Conservation (phyloP, 2,329 filamentous ascomycete genomes). For the Ophiostoma triangulosporum region DNA sequence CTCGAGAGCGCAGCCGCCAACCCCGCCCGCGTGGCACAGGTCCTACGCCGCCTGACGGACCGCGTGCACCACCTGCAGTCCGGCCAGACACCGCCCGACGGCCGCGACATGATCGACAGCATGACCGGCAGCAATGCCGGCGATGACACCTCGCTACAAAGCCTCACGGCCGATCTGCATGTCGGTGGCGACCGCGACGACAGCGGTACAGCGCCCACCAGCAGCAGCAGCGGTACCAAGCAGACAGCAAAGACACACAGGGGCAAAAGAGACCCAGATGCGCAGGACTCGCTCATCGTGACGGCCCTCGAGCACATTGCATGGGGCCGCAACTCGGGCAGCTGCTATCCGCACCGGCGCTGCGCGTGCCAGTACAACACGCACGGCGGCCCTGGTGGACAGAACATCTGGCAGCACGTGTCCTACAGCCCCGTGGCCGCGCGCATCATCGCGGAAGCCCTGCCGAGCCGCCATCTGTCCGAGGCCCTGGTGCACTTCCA, state of each 20-base stretch:
- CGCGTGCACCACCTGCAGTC: conserved; percentile 11
- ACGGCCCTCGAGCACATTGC: conserved; percentile 24
- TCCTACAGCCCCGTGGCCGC: conserved; percentile 5
- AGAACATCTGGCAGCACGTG: conserved; percentile 6
- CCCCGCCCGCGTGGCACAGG: conserved; percentile 1
- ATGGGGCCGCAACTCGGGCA: conserved; percentile 24
- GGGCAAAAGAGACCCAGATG: not conserved
- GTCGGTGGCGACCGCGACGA: not conserved
- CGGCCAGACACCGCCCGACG: conserved; percentile 2
- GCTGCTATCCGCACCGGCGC: conserved; percentile 16
- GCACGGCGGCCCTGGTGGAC: conserved; percentile 7
- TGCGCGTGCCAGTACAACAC: conserved; percentile 14
- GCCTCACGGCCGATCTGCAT: not conserved
- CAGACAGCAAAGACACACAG: not conserved
- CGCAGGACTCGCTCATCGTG: conserved; percentile 17
- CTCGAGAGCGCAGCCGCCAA: conserved; percentile 4
- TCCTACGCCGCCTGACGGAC: conserved; percentile 8
- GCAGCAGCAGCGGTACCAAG: not conserved
- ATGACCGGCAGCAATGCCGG: not conserved
- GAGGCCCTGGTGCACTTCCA: conserved; percentile 17
- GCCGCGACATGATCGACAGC: not conserved
- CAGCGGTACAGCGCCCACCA: not conserved
- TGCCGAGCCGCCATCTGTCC: conserved; percentile 10
- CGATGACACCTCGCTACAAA: not conserved
- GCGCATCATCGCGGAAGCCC: conserved; percentile 1